Evolutionary conservation across 129 eudicot genomes (phyloP).

Genomic region (Flaveria bidentis): DNA sequence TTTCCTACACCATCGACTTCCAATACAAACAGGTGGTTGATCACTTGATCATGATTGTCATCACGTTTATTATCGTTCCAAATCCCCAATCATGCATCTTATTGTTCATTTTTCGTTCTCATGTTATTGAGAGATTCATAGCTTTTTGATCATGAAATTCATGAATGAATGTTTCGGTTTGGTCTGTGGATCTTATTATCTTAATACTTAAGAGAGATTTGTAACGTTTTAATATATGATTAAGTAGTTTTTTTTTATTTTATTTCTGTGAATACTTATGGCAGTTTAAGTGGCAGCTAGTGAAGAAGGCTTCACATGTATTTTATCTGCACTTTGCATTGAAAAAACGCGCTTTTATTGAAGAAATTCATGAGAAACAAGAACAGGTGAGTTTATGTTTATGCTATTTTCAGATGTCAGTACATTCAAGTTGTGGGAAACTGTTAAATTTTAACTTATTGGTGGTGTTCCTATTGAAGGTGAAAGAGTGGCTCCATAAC

Average conservation of each 20-base stretch:
- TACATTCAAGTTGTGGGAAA: not conserved
- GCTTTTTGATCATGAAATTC: not conserved
- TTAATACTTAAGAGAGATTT: too few species aligned
- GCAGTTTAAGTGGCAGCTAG: conserved; percentile 93
- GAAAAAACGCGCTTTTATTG: conserved; percentile 82
- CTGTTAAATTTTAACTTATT: not conserved
- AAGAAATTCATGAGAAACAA: conserved; percentile 98
- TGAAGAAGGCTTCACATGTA: conserved; percentile 95
- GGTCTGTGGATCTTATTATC: too few species aligned
- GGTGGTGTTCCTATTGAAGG: conserved; percentile 44
- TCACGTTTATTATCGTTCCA: too few species aligned
- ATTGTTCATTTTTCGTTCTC: too few species aligned
- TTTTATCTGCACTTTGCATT: conserved; percentile 85
- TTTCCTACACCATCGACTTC: conserved; percentile 74
- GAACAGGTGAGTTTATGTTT: conserved; percentile 64
- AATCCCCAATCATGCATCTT: too few species aligned
- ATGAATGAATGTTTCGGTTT: too few species aligned
- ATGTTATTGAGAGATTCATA: not conserved
- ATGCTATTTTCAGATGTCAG: not conserved
- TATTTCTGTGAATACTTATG: conserved; percentile 15
- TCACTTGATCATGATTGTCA: too few species aligned
- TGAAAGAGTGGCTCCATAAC: conserved; percentile 97
- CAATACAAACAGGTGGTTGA: conserved; percentile 74
- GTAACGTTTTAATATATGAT: too few species aligned
- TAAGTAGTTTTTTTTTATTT: too few species aligned